Evolutionary conservation across 768 basidiomycete genomes (phyloP), one percentile per base, ranked within the genome.

Genomic region (Bullera alba): DNA sequence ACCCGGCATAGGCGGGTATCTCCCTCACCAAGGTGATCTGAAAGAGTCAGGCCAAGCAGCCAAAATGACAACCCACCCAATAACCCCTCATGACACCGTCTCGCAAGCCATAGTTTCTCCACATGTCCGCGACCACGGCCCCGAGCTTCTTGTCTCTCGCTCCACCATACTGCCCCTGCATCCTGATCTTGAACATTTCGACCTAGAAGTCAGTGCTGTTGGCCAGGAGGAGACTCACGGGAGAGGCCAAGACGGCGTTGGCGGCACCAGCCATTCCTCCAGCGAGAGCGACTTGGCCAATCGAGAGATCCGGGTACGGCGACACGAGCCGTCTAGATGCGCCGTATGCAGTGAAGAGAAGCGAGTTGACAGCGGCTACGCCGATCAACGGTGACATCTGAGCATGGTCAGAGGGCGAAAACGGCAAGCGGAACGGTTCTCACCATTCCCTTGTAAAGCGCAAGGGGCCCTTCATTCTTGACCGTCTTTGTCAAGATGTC

Each of bases 131-230:
- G 15, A 80, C 81, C 7, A 96, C 78, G 6, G 75, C 78, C 29
- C 83, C 75, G 23, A 99, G 76, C 34, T 81, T 79, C 71, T 92
- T 85, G 69, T 96, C 91, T 7, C 79, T 78, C 12, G 81, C 77
- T 3, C 77, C 78, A 10, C 92, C 93, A 60, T 95, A 93, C 68
- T 96, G 70, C 3, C 86, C 91, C 73, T 95, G 92, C 93, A 95
- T 95, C 16, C 87, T 80, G 25, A 96, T 88, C 74, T 99, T 97
- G 77, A 96, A 96, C 86, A 97, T 88, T 74, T 99, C 95, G 30
- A 63, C 46, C 36, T 54, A 15, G 23, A 27, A 14, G 23, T 44
- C 42, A 25, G 23, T 44, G 10, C 45, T 21, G 5, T 23, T 19
- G 15, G 28, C 30, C 19, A 44, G 42, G 10, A 23, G 30, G 8